Evolutionary conservation across 371 early-diverging fungal genomes (phyloP).

Genomic region (Mortierella polycephala): DNA sequence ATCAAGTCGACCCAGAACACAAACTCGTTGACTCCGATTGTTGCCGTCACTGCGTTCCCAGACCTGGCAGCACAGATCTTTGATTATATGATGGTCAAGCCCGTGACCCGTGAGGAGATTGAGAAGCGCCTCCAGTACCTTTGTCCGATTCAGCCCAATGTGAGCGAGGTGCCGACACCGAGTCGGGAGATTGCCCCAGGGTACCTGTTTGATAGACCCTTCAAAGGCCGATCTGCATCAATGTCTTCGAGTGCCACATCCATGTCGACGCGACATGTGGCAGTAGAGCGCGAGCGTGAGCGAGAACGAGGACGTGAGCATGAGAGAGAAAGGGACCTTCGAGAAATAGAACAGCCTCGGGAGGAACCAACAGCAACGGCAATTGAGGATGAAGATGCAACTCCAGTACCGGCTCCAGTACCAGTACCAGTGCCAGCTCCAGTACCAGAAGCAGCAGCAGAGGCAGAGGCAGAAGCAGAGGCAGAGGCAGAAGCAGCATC

Average conservation of each 20-base stretch:
- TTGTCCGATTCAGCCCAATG: conserved; percentile 53
- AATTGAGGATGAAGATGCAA: not conserved
- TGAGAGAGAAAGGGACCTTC: not conserved
- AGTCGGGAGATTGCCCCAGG: conserved; percentile 23
- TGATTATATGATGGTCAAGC: conserved; percentile 80
- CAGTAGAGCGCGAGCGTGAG: not conserved
- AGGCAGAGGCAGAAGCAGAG: not conserved
- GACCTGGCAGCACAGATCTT: conserved; percentile 69
- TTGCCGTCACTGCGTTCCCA: conserved; percentile 82
- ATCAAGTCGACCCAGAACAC: conserved; percentile 91
- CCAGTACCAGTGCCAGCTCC: no score
- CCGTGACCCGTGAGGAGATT: conserved; percentile 74
- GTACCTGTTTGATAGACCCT: not conserved
- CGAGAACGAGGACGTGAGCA: not conserved
- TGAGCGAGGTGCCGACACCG: conserved; percentile 40
- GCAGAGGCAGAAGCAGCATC: not conserved
- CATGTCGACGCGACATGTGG: not conserved
- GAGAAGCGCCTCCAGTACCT: conserved; percentile 62
- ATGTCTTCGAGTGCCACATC: conserved; percentile 19
- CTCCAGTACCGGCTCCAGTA: no score
- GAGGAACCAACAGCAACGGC: not conserved
- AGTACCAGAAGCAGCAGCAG: no score
- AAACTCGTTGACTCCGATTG: conserved; percentile 77
- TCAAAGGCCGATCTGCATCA: conserved; percentile 18
- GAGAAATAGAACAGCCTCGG: not conserved